Percentiles rank a stretch among this genome's conserved stretches.
Evolutionary conservation across 1,284 basidiomycete genomes (phyloP).

Genomic region (Kalmanozyma brasiliensis): DNA sequence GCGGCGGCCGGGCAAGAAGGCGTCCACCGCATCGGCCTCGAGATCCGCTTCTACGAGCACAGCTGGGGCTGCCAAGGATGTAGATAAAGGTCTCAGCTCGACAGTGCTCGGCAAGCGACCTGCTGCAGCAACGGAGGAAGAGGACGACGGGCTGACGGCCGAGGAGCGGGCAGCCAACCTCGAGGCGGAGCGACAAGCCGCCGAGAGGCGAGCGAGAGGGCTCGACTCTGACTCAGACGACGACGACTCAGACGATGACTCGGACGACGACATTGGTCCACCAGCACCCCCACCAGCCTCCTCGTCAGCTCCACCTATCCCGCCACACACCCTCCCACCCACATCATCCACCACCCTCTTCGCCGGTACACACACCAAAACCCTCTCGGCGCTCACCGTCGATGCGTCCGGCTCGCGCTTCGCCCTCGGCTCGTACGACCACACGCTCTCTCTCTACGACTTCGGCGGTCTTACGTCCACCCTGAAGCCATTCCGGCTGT

Average conservation of each 20-base stretch:
- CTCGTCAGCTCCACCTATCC: not conserved
- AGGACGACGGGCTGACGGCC: conserved; percentile 58
- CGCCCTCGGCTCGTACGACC: conserved; percentile 91
- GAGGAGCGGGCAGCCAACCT: conserved; percentile 50
- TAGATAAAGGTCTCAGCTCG: not conserved
- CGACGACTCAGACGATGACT: conserved; percentile 29
- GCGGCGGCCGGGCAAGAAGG: conserved; percentile 17
- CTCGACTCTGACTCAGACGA: conserved; percentile 7
- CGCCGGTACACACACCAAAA: conserved; percentile 88
- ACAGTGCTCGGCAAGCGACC: conserved; percentile 21
- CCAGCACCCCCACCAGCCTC: conserved; percentile 12
- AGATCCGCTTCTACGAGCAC: too few species aligned
- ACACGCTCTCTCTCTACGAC: conserved; percentile 97
- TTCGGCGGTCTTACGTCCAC: conserved; percentile 93
- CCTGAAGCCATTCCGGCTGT: conserved; percentile 91
- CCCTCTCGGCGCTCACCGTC: conserved; percentile 87
- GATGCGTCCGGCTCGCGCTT: conserved; percentile 93
- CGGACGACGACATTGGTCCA: conserved; percentile 28
- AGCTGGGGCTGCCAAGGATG: too few species aligned
- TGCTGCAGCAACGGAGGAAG: conserved; percentile 16
- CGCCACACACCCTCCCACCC: conserved; percentile 11
- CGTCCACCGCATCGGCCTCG: conserved; percentile 8
- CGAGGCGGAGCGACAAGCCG: conserved; percentile 7
- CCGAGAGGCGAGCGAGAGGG: conserved; percentile 26
- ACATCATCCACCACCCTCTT: conserved; percentile 70